Evolutionary conservation across 345 rosid genomes (phyloP).

Genomic region (Balakata baccata): DNA sequence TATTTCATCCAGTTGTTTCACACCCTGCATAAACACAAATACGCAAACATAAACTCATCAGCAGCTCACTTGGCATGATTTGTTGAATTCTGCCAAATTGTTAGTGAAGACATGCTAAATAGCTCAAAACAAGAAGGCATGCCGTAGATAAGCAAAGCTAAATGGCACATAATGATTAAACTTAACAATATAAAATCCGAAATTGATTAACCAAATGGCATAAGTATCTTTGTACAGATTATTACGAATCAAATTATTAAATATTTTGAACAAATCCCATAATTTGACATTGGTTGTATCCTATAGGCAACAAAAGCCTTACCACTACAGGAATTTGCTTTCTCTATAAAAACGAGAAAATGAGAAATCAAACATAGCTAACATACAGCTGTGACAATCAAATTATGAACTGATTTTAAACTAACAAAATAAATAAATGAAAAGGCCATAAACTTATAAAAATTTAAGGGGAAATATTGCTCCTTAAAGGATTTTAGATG

Average conservation of each 20-base stretch:
- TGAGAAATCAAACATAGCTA: background rate
- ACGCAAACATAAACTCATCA: conserved; percentile 9
- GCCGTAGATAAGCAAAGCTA: background rate
- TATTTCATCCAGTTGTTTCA: conserved; percentile 24
- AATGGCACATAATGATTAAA: background rate
- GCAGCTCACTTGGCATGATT: conserved; percentile 12
- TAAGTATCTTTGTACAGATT: background rate
- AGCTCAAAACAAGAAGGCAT: background rate
- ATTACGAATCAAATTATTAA: background rate
- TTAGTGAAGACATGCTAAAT: background rate
- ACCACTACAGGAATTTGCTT: background rate
- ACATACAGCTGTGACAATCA: background rate
- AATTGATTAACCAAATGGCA: background rate
- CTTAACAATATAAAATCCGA: background rate
- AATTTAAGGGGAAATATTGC: too few relatives aligned
- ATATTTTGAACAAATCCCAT: background rate
- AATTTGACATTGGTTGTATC: background rate
- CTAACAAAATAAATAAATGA: background rate
- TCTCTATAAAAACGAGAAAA: background rate
- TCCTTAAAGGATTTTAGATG: background rate
- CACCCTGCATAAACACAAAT: conserved; percentile 29
- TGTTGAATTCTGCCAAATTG: background rate
- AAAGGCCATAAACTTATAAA: background rate
- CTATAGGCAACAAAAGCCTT: background rate
- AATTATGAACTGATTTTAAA: background rate